phyloP scores from a whole-genome alignment of 306 rosid species.

The Fragaria vesca region DNA sequence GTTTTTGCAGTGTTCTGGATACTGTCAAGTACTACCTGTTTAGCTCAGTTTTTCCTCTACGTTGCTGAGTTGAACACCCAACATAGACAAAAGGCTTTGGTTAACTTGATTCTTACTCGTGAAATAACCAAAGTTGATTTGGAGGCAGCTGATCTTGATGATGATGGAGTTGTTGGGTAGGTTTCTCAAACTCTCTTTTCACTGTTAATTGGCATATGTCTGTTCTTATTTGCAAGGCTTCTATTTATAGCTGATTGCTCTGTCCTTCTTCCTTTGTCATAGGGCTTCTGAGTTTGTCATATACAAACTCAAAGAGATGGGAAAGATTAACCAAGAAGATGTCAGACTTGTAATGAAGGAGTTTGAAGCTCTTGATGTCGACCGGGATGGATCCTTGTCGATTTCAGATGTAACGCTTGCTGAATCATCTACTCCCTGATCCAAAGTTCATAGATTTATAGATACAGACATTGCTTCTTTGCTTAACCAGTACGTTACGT shows the following conservation, averaged over 20 bases:
- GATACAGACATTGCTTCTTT: background rate
- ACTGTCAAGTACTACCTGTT: slow-evolving; percentile 53
- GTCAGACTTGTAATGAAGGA: slow-evolving; percentile 61
- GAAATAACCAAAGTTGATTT: slow-evolving; percentile 52
- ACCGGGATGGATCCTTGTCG: slow-evolving; percentile 74
- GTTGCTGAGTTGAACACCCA: slow-evolving; percentile 69
- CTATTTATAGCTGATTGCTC: background rate
- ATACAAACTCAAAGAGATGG: slow-evolving; percentile 86
- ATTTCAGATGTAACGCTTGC: slow-evolving; percentile 58
- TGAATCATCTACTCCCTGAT: slow-evolving; percentile 34
- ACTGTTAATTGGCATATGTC: background rate
- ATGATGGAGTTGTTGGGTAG: slow-evolving; percentile 66
- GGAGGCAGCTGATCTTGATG: slow-evolving; percentile 85
- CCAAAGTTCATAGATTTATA: background rate
- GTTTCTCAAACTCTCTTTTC: slow-evolving; percentile 16
- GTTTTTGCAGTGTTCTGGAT: slow-evolving; percentile 82
- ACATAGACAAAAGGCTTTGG: slow-evolving; percentile 55
- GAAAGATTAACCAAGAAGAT: slow-evolving; percentile 81
- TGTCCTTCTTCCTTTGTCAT: background rate
- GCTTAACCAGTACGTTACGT: background rate
- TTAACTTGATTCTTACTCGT: slow-evolving; percentile 60
- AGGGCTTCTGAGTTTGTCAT: slow-evolving; percentile 79
- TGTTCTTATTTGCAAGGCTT: background rate
- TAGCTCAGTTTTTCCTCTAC: slow-evolving; percentile 80
- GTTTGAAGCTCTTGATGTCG: slow-evolving; percentile 84